A percentile compares a stretch with the other conserved stretches of the same genome.
phyloP scores from a whole-genome alignment of 306 rosid genomes.

The Ammopiptanthus mongolicus region DNA sequence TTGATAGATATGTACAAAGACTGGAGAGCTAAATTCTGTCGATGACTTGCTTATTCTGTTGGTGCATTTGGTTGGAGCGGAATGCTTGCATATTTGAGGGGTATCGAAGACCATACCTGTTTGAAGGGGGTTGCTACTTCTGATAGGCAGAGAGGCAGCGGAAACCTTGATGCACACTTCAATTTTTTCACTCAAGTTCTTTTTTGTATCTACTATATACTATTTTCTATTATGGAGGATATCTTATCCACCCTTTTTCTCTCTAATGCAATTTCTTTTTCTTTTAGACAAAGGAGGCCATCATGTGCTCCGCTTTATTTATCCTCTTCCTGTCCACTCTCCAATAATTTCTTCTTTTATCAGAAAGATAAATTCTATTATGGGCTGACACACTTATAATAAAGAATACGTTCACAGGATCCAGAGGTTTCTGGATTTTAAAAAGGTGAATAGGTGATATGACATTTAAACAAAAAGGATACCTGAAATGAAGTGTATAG shows the following conservation, averaged over 20 bases:
- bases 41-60: background rate
- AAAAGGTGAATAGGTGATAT: background rate
- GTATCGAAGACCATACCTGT: too few relatives aligned
- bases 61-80: too few relatives aligned
- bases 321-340: background rate
- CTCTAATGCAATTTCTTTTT: background rate
- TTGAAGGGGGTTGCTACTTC: too few relatives aligned
- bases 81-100: too few relatives aligned
- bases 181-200: too few relatives aligned
- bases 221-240: too few relatives aligned
- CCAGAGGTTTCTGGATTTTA: background rate
- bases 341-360: background rate
- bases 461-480: background rate
- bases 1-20: background rate
- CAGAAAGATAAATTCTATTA: background rate
- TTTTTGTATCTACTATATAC: too few relatives aligned
- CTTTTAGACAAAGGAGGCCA: background rate
- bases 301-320: background rate
- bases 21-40: background rate
- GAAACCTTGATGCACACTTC: too few relatives aligned
- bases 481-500: constrained; percentile 95
- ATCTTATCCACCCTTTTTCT: too few relatives aligned
- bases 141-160: too few relatives aligned
- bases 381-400: background rate
- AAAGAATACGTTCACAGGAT: background rate